These are phyloP conservation scores for Cryptomeria japonica DNA, from an alignment of 75 land plant species.

Conservation along the genomic window DNA sequence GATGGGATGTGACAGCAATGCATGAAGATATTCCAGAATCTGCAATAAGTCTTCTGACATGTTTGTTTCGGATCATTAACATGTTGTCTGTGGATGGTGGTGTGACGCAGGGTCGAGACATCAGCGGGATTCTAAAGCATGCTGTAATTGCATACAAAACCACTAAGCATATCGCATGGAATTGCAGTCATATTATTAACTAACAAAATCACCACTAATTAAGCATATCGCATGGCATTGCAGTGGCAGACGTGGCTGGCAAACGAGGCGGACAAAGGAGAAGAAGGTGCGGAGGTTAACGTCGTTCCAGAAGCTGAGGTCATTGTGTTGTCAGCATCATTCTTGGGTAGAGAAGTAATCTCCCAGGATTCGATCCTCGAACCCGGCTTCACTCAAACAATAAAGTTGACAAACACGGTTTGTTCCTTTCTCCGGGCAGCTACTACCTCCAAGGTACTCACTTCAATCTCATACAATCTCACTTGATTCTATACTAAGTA, in stretches of 20 bases:
- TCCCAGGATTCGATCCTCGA: background rate
- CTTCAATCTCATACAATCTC: background rate
- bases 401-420: background rate
- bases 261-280: background rate
- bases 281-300: background rate
- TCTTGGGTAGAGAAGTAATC: background rate
- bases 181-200: background rate
- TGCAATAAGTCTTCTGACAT: background rate
- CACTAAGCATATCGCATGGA: too few species aligned
- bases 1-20: background rate
- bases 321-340: constrained; percentile 1
- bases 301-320: background rate
- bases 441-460: background rate
- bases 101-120: background rate
- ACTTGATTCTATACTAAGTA: too few species aligned
- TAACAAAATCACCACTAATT: background rate
- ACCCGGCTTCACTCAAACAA: background rate
- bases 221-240: background rate
- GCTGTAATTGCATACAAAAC: background rate
- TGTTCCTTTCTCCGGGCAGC: background rate
- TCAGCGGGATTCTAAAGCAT: background rate
- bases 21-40: background rate
- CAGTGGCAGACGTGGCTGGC: constrained; percentile 7
- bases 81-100: background rate
- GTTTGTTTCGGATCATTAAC: background rate